phyloP scores from a whole-genome alignment of 2,329 filamentous ascomycete species.

The Alternaria viburni region DNA sequence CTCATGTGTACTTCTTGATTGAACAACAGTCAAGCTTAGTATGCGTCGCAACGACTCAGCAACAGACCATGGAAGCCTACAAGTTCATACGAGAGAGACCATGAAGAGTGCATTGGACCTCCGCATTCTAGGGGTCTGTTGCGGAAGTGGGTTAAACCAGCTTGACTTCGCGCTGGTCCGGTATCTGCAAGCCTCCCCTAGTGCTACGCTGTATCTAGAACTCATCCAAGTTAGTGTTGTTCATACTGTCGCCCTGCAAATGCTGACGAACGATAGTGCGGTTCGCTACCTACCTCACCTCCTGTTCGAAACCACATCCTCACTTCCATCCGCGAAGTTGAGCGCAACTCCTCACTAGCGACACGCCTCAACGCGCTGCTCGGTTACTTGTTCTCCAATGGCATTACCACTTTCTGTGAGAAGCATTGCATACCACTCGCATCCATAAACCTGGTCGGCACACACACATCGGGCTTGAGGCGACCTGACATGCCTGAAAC shows the following conservation, averaged over 20 bases:
- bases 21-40: neutral
- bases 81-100: neutral
- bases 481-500: slow-evolving; percentile 24
- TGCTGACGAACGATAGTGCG: slow-evolving; percentile 51
- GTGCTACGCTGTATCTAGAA: slow-evolving; percentile 62
- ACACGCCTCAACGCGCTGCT: slow-evolving; percentile 65
- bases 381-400: slow-evolving; percentile 62
- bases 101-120: slow-evolving; percentile 50
- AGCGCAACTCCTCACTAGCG: slow-evolving; percentile 60
- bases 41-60: slow-evolving; percentile 24
- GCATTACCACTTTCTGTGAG: slow-evolving; percentile 58
- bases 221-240: slow-evolving; percentile 49
- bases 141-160: slow-evolving; percentile 61
- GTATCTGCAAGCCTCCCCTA: slow-evolving; percentile 61
- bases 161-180: slow-evolving; percentile 66
- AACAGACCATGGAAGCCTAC: slow-evolving; percentile 4
- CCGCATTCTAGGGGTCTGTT: slow-evolving; percentile 62
- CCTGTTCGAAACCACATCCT: slow-evolving; percentile 64
- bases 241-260: neutral
- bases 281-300: slow-evolving; percentile 61
- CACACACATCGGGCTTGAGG: slow-evolving; percentile 60
- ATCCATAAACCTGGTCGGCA: slow-evolving; percentile 62
- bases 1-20: neutral
- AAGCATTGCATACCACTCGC: slow-evolving; percentile 52
- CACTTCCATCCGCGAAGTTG: slow-evolving; percentile 62